Conservation (phyloP, 2,329 filamentous ascomycete species). For the Trichoderma atroviride region DNA sequence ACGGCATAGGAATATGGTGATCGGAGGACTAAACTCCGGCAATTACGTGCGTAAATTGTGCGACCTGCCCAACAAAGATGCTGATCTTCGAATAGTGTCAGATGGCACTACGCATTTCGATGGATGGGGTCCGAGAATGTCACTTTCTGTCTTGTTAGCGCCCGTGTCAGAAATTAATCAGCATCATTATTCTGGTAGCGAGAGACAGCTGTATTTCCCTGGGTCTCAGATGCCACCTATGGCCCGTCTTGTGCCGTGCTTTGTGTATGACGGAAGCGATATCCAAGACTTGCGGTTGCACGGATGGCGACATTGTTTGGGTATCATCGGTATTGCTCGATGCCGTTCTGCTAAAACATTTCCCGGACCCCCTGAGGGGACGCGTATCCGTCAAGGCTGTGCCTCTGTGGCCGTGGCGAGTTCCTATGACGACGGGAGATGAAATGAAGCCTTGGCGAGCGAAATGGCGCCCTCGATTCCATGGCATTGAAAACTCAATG, state of each 20-base stretch:
- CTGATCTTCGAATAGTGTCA: not conserved
- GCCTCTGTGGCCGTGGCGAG: not conserved
- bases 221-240: constrained; percentile 2
- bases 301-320: not conserved
- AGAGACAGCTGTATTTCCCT: constrained; percentile 19
- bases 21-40: not conserved
- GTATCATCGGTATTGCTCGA: not conserved
- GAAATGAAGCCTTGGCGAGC: constrained; percentile 10
- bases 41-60: not conserved
- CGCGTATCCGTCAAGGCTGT: constrained; percentile 19
- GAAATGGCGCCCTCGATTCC: not conserved
- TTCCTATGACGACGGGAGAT: not conserved
- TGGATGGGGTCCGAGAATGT: not conserved
- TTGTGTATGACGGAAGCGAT: not conserved
- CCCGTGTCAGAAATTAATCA: constrained; percentile 17
- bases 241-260: not conserved
- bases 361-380: not conserved
- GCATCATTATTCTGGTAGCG: not conserved
- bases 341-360: not conserved
- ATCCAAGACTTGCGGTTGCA: constrained; percentile 9
- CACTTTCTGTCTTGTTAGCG: constrained; percentile 6
- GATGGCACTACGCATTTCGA: not conserved
- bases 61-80: not conserved
- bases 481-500: not conserved
- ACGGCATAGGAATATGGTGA: not conserved